Evolutionary conservation across 495 filamentous ascomycete genomes (phyloP), one percentile per base, ranked within the genome.

Genomic region (Usnea hakonensis): DNA sequence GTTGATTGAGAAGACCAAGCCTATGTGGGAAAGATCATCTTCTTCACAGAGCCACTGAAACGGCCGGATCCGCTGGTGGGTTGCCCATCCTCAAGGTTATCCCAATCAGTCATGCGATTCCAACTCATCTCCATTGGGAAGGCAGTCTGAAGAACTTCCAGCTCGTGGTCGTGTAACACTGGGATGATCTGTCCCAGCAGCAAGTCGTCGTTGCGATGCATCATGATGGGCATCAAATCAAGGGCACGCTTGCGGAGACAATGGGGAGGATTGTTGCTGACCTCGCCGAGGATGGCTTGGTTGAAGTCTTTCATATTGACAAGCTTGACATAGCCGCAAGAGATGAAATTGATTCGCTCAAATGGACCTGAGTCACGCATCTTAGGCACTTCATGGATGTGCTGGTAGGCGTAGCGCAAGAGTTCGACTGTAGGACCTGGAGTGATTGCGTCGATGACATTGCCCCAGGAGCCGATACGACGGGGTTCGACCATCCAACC

Each of bases 261-360:
- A 21, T n/a, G 17, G 5, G 59, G 54, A 33, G 59, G 28, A 14
- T 23, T 36, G 17, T 44, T 41, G 33, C 44, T 44, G 17, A 61
- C 57, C 16, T 59, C 56, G 10, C 65, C 56, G 6, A 69, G 64
- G 23, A 60, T 63, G 6, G 43, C 30, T 50, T 66, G 65, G 36
- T 64, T 26, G 19, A 67, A 65, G 4, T 41, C 54, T 9, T 37
- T 52, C 36, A 54, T 43, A 13, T 67, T 33, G 5, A 38, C 30
- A 8, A 79, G 58, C 17, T 56, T 41, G 9, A 78, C 69, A 57
- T 80, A 79, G 21, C 78, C 79, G 63, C 78, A 80, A 26, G 76
- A 79, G 30, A 69, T 70, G 70, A 80, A 78, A 5, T 58, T 55
- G 11, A 80, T 40, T 26, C 64, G 68, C 17, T 58, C 63, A 14